Evolutionary conservation across 2,329 filamentous ascomycete genomes (phyloP), one percentile per base, ranked within the genome.

Genomic region (Sclerotinia trifoliorum): DNA sequence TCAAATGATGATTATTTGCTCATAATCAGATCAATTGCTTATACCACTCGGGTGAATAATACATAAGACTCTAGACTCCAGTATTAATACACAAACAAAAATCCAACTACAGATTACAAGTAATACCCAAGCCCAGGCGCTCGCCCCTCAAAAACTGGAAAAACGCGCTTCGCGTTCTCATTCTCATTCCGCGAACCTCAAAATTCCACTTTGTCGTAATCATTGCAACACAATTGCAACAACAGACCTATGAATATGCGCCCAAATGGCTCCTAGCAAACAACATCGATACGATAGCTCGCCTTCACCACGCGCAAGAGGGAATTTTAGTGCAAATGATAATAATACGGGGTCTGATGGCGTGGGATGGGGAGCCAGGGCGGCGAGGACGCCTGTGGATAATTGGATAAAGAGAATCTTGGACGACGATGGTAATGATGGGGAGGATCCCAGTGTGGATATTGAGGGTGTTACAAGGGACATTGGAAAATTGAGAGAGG

Each of bases 401-500:
- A 51, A 21, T 35, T 67, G 65, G 65, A 67, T 67, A 58, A 67
- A 51, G 48, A 67, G n/a, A 19, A 51, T 63, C 19, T 26, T 63
- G 46, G 60, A 63, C 3, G 55, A 58, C 15, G 58, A 62, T 21
- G 65, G 35, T 35, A 26, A 29, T 44, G 49, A 67, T 51, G 65
- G 48, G 26, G 65, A 63, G 21, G 56, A 54, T 26, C 19, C 29
- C 19, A 63, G 56, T 52, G 65, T 67, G 26, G 65, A 67, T 63
- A 61, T 67, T 17, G 65, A 67, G 19, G 57, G 57, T 24, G 65
- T 67, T 21, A 63, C 65, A 13, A 52, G 65, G n/a, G 57, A 67
- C 26, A 67, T 67, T 67, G 65, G 65, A 32, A 67, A 67, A 26
- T 44, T 67, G 48, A 67, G 56, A 65, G 62, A 56, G 11, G 62